Evolutionary conservation across 2,329 filamentous ascomycete species (phyloP).

Genomic region (Verticillium nonalfalfae): DNA sequence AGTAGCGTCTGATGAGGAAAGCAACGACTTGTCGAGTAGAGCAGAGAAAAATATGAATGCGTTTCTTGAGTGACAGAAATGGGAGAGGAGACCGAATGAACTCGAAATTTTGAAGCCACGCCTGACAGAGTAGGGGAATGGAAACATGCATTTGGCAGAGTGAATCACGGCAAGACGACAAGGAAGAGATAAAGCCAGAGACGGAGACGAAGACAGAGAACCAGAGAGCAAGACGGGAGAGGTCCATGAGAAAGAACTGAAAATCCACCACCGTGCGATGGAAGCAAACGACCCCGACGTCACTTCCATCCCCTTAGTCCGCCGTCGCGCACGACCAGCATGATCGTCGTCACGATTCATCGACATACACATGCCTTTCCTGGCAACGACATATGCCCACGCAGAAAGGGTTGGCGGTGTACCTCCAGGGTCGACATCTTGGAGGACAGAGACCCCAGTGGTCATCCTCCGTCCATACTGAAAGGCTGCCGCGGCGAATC

Average conservation of each 20-base stretch:
- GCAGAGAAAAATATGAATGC: slow-evolving; percentile 3
- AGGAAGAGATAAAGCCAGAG: not conserved
- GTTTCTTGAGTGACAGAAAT: not conserved
- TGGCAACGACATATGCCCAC: not conserved
- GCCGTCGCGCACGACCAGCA: not conserved
- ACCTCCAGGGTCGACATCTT: not conserved
- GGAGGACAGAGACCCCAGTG: not conserved
- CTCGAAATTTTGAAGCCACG: not conserved
- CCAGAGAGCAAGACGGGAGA: not conserved
- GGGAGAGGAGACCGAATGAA: not conserved
- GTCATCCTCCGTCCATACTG: not conserved
- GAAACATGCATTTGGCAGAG: not conserved
- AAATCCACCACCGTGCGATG: not conserved
- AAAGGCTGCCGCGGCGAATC: not conserved
- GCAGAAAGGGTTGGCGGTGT: not conserved
- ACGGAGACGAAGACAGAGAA: not conserved
- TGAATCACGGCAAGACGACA: not conserved
- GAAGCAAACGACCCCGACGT: not conserved
- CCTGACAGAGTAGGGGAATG: not conserved
- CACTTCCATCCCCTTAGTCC: not conserved
- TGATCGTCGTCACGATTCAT: not conserved
- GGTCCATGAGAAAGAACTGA: not conserved
- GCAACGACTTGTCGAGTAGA: slow-evolving; percentile 11
- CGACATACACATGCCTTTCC: not conserved
- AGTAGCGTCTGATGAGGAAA: slow-evolving; percentile 7